A percentile compares a stretch with the other conserved stretches of the same genome.
phyloP scores from a whole-genome alignment of 2,329 filamentous ascomycete genomes.

The Cercospora zeae-maydis region DNA sequence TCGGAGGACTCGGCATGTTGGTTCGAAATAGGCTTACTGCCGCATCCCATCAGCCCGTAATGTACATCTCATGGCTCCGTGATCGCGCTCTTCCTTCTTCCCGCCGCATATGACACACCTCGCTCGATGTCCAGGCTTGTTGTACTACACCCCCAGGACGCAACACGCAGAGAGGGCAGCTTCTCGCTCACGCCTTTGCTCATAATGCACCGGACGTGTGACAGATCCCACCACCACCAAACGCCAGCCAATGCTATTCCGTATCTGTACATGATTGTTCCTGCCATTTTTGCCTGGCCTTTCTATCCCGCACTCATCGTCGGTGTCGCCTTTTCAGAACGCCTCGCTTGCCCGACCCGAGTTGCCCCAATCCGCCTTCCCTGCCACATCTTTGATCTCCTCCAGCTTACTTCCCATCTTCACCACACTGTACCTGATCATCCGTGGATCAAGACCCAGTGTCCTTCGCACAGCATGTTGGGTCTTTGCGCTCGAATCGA shows the following conservation, averaged over 20 bases:
- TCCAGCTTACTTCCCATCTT: slow-evolving; percentile 71
- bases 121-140: background rate
- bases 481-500: slow-evolving; percentile 70
- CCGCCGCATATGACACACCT: background rate
- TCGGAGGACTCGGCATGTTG: background rate
- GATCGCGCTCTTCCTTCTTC: background rate
- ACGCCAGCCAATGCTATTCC: slow-evolving; percentile 5
- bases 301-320: too few species aligned
- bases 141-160: background rate
- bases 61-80: background rate
- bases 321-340: background rate
- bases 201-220: background rate
- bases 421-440: slow-evolving; percentile 83
- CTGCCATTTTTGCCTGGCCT: background rate
- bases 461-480: slow-evolving; percentile 73
- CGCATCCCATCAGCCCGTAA: background rate
- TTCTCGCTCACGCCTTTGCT: background rate
- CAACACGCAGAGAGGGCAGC: background rate
- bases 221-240: background rate
- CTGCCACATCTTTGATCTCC: slow-evolving; percentile 59
- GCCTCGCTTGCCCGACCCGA: background rate
- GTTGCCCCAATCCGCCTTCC: slow-evolving; percentile 48
- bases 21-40: background rate
- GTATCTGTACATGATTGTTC: slow-evolving; percentile 2
- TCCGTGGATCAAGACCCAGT: slow-evolving; percentile 78